Evolutionary conservation across 768 basidiomycete genomes (phyloP).

Genomic region (Imleria badia): DNA sequence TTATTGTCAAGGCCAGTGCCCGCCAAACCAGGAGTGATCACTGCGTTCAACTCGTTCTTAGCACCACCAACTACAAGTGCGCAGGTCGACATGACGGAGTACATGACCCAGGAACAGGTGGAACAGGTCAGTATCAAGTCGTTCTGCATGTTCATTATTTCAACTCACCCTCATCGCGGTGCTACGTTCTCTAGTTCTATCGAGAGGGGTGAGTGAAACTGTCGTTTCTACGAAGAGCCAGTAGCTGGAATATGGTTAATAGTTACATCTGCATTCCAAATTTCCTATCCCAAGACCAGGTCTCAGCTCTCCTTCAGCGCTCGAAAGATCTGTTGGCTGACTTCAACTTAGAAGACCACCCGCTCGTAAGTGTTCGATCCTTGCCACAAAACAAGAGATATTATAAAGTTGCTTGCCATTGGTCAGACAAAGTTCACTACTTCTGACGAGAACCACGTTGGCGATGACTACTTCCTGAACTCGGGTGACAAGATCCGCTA

Average conservation of each 20-base stretch:
- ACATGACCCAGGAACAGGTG: constrained; percentile 56
- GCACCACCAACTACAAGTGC: neutral
- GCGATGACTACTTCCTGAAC: constrained; percentile 89
- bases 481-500: constrained; percentile 96
- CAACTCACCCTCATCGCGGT: neutral
- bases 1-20: too few relatives aligned
- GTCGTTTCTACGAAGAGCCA: neutral
- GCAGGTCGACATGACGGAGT: constrained; percentile 31
- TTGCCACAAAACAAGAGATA: neutral
- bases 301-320: constrained; percentile 60
- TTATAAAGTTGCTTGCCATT: neutral
- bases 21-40: too few relatives aligned
- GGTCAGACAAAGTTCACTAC: constrained; percentile 88
- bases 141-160: neutral
- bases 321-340: constrained; percentile 75
- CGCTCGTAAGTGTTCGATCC: constrained; percentile 53
- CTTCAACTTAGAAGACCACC: constrained; percentile 77
- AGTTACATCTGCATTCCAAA: constrained; percentile 79
- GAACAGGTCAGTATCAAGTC: constrained; percentile 44
- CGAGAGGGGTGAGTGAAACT: constrained; percentile 49
- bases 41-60: too few relatives aligned
- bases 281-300: constrained; percentile 65
- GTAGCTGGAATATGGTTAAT: neutral
- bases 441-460: constrained; percentile 68
- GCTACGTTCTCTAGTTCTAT: constrained; percentile 45